Conservation (phyloP, 805 yeast genomes). For the Kurtzmaniella cleridarum region DNA sequence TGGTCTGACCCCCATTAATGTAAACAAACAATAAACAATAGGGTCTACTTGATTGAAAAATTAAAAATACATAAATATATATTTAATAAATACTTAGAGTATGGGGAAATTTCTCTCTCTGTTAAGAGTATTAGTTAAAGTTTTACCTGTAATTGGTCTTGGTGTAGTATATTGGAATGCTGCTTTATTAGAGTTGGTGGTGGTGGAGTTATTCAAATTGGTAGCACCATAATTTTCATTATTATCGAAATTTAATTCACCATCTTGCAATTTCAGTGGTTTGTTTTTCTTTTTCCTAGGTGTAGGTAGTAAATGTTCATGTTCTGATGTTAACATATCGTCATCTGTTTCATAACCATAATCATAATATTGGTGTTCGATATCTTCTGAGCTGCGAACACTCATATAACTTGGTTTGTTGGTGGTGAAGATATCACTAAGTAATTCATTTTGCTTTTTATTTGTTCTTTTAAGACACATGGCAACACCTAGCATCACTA, state of each 20-base stretch:
- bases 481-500: constrained; percentile 16
- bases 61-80: too few species aligned
- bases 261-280: too few species aligned
- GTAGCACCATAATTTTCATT: constrained; percentile 3
- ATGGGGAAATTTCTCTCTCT: constrained; percentile 15
- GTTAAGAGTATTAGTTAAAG: constrained; percentile 15
- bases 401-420: constrained; percentile 31
- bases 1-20: too few species aligned
- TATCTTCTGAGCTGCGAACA: constrained; percentile 28
- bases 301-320: constrained; percentile 25
- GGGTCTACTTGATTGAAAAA: too few species aligned
- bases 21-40: too few species aligned
- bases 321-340: constrained; percentile 27
- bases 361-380: constrained; percentile 16
- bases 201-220: constrained; percentile 1
- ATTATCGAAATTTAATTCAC: background rate
- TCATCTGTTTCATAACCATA: constrained; percentile 41
- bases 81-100: too few species aligned
- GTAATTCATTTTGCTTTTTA: background rate
- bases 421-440: constrained; percentile 2
- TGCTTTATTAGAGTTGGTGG: background rate
- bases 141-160: constrained; percentile 17
- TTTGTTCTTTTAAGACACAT: constrained; percentile 11
- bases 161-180: constrained; percentile 16
- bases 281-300: constrained; percentile 13